These are phyloP conservation scores for Stemphylium beticola DNA, from an alignment of 2,329 filamentous ascomycete genomes.

Conservation along the genomic window DNA sequence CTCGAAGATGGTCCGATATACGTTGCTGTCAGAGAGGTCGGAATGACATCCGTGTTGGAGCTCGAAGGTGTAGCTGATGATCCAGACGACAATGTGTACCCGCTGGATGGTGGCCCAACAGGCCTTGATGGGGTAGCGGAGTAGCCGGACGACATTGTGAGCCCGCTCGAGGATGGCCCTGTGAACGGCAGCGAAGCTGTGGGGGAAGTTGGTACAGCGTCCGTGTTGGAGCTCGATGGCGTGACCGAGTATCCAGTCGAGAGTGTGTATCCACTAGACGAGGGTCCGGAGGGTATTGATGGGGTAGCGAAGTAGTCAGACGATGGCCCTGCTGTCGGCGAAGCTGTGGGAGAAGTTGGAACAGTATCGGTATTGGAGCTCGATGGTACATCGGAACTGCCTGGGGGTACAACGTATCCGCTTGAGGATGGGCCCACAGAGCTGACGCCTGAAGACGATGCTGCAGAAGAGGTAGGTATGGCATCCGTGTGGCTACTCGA, in stretches of 20 bases:
- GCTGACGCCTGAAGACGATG: background rate
- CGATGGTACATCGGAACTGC: slow-evolving; percentile 1
- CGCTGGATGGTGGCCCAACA: background rate
- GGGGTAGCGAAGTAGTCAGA: background rate
- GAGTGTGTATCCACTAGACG: slow-evolving; percentile 1
- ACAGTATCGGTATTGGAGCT: background rate
- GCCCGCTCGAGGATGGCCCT: background rate
- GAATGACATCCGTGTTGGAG: background rate
- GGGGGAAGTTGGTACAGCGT: background rate
- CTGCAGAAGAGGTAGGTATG: background rate
- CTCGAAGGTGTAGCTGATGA: background rate
- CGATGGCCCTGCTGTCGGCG: background rate
- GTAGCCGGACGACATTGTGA: background rate
- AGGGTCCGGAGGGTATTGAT: background rate
- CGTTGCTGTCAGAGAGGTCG: background rate
- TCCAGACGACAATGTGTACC: background rate
- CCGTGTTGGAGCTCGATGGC: background rate
- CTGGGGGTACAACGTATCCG: slow-evolving; percentile 1
- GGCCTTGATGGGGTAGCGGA: background rate
- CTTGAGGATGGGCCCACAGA: slow-evolving; percentile 4
- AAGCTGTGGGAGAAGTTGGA: background rate
- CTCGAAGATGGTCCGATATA: background rate
- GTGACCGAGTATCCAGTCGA: background rate
- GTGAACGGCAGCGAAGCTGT: background rate
- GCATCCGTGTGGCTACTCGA: slow-evolving; percentile 2